Conservation (phyloP, 2,329 filamentous ascomycete species). For the Pseudovirgaria hyperparasitica region DNA sequence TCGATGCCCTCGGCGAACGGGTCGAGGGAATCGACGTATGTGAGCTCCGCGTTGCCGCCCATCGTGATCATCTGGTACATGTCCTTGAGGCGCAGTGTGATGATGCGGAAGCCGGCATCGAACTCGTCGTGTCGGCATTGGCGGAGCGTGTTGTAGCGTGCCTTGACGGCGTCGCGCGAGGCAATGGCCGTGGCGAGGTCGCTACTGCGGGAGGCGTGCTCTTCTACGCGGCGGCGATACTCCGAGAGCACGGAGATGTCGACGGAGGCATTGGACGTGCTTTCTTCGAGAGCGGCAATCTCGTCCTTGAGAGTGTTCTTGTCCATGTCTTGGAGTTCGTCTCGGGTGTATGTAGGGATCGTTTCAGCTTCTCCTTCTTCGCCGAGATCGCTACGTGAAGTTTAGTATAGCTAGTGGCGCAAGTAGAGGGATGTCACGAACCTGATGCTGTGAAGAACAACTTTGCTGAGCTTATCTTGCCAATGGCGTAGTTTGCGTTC, state of each 20-base stretch:
- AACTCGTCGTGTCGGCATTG: constrained; percentile 86
- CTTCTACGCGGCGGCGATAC: constrained; percentile 74
- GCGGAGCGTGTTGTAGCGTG: constrained; percentile 82
- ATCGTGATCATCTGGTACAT: constrained; percentile 99
- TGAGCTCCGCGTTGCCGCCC: constrained; percentile 95
- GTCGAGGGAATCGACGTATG: constrained; percentile 90
- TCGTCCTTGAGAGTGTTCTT: constrained; percentile 49
- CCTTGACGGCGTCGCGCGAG: constrained; percentile 76
- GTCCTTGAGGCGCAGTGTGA: constrained; percentile 90
- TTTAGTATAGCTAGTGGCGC: constrained; percentile 6
- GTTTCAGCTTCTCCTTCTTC: constrained; percentile 35
- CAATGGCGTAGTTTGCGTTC: constrained; percentile 74
- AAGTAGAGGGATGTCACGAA: constrained; percentile 5
- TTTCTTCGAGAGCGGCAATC: constrained; percentile 56
- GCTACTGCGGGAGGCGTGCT: constrained; percentile 67
- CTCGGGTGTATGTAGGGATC: constrained; percentile 67
- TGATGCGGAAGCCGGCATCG: constrained; percentile 93
- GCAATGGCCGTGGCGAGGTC: constrained; percentile 70
- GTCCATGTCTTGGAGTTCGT: constrained; percentile 51
- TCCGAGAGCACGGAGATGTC: constrained; percentile 82
- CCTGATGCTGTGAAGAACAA: constrained; percentile 63
- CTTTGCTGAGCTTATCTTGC: constrained; percentile 79
- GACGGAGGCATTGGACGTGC: constrained; percentile 73
- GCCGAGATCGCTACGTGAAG: constrained; percentile 31
- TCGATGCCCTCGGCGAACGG: constrained; percentile 94